Percentiles rank a stretch among this genome's conserved stretches.
Conservation (phyloP, 148 eudicot genomes). For the Amaranthus cruentus region DNA sequence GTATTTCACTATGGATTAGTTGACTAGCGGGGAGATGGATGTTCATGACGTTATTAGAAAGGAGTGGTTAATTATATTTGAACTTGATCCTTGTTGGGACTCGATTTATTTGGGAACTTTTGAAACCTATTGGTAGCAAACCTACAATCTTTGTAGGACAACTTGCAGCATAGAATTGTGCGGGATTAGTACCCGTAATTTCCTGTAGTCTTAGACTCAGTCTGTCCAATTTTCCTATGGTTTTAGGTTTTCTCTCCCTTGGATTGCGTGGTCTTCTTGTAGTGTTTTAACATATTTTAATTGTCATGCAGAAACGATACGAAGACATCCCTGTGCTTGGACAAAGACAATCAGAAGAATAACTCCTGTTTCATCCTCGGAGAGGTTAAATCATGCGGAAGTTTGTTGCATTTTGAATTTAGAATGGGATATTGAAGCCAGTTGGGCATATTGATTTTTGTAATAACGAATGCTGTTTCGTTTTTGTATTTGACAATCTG, state of each 20-base stretch:
- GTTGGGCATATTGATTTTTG: constrained; percentile 17
- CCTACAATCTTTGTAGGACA: too few species aligned
- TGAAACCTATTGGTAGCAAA: too few species aligned
- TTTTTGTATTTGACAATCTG: constrained; percentile 10
- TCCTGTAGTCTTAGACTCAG: not conserved
- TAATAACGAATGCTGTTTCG: constrained; percentile 22
- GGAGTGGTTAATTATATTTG: too few species aligned
- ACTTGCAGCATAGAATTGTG: too few species aligned
- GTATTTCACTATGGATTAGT: too few species aligned
- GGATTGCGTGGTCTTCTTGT: too few species aligned
- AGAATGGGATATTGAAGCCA: not conserved
- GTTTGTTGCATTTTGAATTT: constrained; percentile 14
- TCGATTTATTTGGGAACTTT: too few species aligned
- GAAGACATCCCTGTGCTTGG: constrained; percentile 46
- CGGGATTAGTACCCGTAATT: not conserved
- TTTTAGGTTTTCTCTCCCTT: not conserved
- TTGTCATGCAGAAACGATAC: constrained; percentile 38
- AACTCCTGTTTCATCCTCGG: constrained; percentile 13
- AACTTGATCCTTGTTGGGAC: too few species aligned
- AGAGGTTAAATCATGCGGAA: not conserved
- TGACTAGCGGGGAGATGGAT: too few species aligned
- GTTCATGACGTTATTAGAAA: too few species aligned
- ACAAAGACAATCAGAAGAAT: constrained; percentile 31
- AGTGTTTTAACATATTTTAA: not conserved
- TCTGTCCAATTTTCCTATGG: not conserved